Evolutionary conservation across 2,329 filamentous ascomycete genomes (phyloP).

Genomic region (Venturia oleaginea): DNA sequence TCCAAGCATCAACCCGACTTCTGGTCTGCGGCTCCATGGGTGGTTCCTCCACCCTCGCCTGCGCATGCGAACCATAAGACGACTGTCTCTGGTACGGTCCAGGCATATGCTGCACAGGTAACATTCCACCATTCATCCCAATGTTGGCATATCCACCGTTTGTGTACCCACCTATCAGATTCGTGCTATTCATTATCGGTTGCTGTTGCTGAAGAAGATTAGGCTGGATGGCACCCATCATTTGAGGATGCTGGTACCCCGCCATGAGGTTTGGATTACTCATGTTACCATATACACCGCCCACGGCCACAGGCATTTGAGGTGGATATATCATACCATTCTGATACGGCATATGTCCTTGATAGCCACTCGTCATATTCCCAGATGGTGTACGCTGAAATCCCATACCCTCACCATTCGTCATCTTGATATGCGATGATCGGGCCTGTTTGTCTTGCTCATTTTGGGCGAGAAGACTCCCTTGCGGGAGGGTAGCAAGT

Average conservation of each 20-base stretch:
- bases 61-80: background rate
- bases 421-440: slow-evolving; percentile 20
- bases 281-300: slow-evolving; percentile 5
- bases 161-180: background rate
- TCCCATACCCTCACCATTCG: background rate
- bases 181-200: background rate
- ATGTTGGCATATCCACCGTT: slow-evolving; percentile 17
- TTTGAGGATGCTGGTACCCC: background rate
- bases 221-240: background rate
- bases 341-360: background rate
- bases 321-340: slow-evolving; percentile 3
- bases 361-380: background rate
- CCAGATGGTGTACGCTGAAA: slow-evolving; percentile 1
- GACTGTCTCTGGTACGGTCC: slow-evolving; percentile 19
- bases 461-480: slow-evolving; percentile 33
- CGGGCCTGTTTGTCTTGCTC: slow-evolving; percentile 28
- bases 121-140: background rate
- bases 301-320: slow-evolving; percentile 4
- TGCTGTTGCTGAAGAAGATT: background rate
- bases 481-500: slow-evolving; percentile 26
- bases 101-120: background rate
- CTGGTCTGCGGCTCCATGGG: slow-evolving; percentile 41
- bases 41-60: slow-evolving; percentile 1
- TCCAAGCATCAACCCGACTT: slow-evolving; percentile 52
- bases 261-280: slow-evolving; percentile 6